These are phyloP conservation scores for Phytopythium ostracodes DNA, from an alignment of 352 stramenopile species.

Conservation along the genomic window DNA sequence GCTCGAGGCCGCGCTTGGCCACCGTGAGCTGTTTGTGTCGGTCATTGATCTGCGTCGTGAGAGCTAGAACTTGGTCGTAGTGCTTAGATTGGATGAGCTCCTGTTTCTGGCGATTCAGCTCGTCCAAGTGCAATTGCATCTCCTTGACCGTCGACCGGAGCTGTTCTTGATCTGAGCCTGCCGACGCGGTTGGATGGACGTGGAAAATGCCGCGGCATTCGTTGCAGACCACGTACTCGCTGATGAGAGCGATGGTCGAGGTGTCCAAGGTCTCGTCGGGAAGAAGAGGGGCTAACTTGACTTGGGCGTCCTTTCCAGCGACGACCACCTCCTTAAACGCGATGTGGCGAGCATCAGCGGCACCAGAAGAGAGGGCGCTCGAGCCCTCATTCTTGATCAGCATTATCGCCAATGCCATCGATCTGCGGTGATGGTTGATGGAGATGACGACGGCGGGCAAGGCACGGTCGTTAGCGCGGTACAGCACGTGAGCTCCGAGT, in stretches of 20 bases:
- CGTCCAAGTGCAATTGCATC: constrained; percentile 10
- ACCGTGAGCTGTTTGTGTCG: constrained; percentile 24
- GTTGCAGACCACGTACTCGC: constrained; percentile 36
- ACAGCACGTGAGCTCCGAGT: constrained; percentile 19
- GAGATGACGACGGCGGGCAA: constrained; percentile 17
- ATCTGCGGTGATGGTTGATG: constrained; percentile 18
- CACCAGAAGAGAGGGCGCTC: background rate
- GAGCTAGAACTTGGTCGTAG: constrained; percentile 25
- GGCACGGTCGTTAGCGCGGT: constrained; percentile 10
- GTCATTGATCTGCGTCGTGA: constrained; percentile 22
- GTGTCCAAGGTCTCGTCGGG: constrained; percentile 12
- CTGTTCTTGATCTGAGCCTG: constrained; percentile 20
- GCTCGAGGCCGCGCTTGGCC: constrained; percentile 44
- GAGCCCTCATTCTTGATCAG: constrained; percentile 4
- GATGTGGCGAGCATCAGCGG: background rate
- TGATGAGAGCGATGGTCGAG: constrained; percentile 12
- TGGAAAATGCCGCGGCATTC: constrained; percentile 50
- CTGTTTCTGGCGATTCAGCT: constrained; percentile 18
- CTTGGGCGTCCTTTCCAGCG: constrained; percentile 20
- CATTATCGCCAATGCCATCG: constrained; percentile 15
- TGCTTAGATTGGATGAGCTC: constrained; percentile 26
- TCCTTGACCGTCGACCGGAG: constrained; percentile 14
- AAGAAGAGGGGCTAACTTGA: constrained; percentile 21
- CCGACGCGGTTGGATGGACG: constrained; percentile 12
- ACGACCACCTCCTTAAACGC: constrained; percentile 29